Evolutionary conservation across 2,329 filamentous ascomycete species (phyloP).

Genomic region (Neofusicoccum sp.): DNA sequence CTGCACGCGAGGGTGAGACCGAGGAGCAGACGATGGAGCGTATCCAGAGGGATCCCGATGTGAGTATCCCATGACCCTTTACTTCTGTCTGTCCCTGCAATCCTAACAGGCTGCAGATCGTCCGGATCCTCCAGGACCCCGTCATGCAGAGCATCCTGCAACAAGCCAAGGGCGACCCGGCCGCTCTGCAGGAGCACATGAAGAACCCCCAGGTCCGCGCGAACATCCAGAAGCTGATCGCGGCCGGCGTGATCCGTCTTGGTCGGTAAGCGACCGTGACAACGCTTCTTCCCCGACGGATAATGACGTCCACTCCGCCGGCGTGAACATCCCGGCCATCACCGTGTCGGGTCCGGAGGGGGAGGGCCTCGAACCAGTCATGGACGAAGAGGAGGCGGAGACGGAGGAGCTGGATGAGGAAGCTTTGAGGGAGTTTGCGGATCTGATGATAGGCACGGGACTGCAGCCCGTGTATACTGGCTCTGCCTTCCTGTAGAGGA

Average conservation of each 20-base stretch:
- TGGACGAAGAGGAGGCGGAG: neutral
- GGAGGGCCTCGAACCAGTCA: neutral
- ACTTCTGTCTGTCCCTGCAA: neutral
- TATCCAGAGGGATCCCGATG: conserved; percentile 87
- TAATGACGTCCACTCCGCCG: neutral
- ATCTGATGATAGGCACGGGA: conserved; percentile 3
- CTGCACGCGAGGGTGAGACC: conserved; percentile 87
- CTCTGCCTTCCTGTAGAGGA: conserved; percentile 1
- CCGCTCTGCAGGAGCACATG: conserved; percentile 95
- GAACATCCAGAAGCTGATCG: conserved; percentile 94
- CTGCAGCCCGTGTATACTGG: conserved; percentile 6
- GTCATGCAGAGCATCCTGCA: conserved; percentile 98
- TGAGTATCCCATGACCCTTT: conserved; percentile 49
- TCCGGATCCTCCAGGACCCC: conserved; percentile 88
- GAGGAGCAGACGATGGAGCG: conserved; percentile 95
- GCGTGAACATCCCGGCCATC: neutral
- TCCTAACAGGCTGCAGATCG: conserved; percentile 59
- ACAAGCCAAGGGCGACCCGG: conserved; percentile 91
- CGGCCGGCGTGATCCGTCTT: conserved; percentile 86
- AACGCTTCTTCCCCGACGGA: neutral
- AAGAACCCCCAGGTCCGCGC: conserved; percentile 81
- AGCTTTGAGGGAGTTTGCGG: conserved; percentile 1
- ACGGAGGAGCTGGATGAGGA: neutral
- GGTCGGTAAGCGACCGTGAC: conserved; percentile 50
- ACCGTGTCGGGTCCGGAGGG: conserved; percentile 5